These are phyloP conservation scores for Dispira simplex DNA, from an alignment of 192 early-diverging fungal genomes.

Conservation along the genomic window DNA sequence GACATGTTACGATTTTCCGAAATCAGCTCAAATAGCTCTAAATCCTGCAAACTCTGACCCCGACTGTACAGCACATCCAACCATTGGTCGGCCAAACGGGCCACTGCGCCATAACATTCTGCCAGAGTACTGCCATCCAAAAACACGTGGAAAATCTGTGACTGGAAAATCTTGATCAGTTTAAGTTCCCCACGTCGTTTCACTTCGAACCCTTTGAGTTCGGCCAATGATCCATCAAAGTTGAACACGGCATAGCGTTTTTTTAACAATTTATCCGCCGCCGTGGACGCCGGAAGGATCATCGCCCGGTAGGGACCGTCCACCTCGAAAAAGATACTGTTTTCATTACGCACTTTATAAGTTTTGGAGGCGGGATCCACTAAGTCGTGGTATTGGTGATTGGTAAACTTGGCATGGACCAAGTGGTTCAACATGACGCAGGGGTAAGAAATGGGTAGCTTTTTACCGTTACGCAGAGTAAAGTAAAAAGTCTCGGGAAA, in stretches of 20 bases:
- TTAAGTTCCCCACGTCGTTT: conserved; percentile 98
- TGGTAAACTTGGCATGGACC: conserved; percentile 91
- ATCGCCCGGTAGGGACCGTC: conserved; percentile 98
- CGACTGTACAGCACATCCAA: conserved; percentile 83
- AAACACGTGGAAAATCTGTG: conserved; percentile 85
- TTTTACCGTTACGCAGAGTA: conserved; percentile 63
- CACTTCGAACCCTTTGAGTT: conserved; percentile 97
- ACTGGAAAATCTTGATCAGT: conserved; percentile 96
- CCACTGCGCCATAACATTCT: conserved; percentile 83
- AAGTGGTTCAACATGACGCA: conserved; percentile 97
- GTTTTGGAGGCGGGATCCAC: conserved; percentile 33
- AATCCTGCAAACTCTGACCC: conserved; percentile 63
- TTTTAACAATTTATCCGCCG: conserved; percentile 92
- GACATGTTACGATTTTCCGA: conserved; percentile 97
- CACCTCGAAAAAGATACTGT: conserved; percentile 98
- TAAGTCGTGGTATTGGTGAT: conserved; percentile 92
- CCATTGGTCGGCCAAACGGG: conserved; percentile 83
- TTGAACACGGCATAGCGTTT: conserved; percentile 99
- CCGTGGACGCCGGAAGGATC: conserved; percentile 90
- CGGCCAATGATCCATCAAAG: conserved; percentile 81
- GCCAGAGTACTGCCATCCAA: conserved; percentile 69
- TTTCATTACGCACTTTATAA: conserved; percentile 67
- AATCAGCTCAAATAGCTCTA: conserved; percentile 89
- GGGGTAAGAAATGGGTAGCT: conserved; percentile 81
- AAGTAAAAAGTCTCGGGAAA: conserved; percentile 93